Evolutionary conservation across 1,139 yeast genomes (phyloP).

Genomic region (Yarrowia galli): DNA sequence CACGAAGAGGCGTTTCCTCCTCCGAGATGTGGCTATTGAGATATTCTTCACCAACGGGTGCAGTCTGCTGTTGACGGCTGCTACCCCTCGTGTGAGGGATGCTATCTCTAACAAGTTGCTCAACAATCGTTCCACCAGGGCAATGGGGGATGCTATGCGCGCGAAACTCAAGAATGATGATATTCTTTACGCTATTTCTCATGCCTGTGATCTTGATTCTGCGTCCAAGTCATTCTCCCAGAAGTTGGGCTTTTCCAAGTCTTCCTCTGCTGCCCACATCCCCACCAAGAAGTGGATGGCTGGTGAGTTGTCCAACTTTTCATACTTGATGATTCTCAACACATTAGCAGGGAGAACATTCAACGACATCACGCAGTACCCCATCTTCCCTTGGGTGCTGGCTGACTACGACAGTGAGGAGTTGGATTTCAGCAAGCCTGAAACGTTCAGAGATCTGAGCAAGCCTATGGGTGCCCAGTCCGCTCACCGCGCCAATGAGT

Average conservation of each 20-base stretch:
- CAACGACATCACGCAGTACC: slow-evolving; percentile 86
- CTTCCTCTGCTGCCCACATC: slow-evolving; percentile 46
- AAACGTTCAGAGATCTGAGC: slow-evolving; percentile 71
- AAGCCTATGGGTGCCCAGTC: slow-evolving; percentile 93
- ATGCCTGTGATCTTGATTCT: slow-evolving; percentile 33
- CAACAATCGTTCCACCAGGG: slow-evolving; percentile 41
- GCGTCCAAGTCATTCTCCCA: slow-evolving; percentile 28
- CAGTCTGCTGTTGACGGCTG: slow-evolving; percentile 67
- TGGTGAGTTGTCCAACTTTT: slow-evolving; percentile 82
- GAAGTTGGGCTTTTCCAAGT: slow-evolving; percentile 25
- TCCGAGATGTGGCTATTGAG: slow-evolving; percentile 81
- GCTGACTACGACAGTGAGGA: slow-evolving; percentile 75
- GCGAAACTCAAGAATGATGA: slow-evolving; percentile 31
- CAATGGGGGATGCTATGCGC: slow-evolving; percentile 25
- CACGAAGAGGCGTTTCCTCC: slow-evolving; percentile 71
- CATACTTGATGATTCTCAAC: slow-evolving; percentile 76
- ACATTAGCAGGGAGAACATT: slow-evolving; percentile 87
- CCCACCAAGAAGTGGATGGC: slow-evolving; percentile 74
- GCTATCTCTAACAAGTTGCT: slow-evolving; percentile 57
- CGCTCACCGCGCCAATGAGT: slow-evolving; percentile 62
- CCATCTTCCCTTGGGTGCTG: slow-evolving; percentile 89
- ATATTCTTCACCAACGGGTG: slow-evolving; percentile 76
- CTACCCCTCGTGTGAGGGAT: slow-evolving; percentile 62
- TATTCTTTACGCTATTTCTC: slow-evolving; percentile 33
- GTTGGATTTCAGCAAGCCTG: slow-evolving; percentile 66